These are phyloP conservation scores for Vigna trinervia DNA, from an alignment of 306 rosid species.

Conservation along the genomic window DNA sequence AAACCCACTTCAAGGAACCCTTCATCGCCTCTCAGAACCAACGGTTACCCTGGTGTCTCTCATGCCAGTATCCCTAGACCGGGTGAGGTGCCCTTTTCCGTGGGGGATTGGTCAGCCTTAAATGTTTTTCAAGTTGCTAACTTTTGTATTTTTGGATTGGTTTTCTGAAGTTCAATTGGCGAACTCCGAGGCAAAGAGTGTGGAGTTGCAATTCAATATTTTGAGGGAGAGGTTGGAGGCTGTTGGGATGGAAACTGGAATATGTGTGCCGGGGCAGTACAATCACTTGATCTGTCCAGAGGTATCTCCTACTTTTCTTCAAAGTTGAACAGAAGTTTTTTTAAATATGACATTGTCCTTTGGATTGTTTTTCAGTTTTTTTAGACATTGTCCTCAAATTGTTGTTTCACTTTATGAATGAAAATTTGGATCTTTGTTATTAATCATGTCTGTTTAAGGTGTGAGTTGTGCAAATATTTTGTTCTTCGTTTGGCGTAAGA, in stretches of 20 bases:
- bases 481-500: neutral
- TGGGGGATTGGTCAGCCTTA: neutral
- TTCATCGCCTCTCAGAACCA: constrained; percentile 59
- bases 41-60: constrained; percentile 63
- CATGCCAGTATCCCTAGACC: constrained; percentile 51
- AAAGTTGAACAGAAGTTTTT: constrained; percentile 30
- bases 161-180: constrained; percentile 52
- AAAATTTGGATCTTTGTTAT: neutral
- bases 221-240: constrained; percentile 62
- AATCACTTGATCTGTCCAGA: constrained; percentile 68
- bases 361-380: constrained; percentile 19
- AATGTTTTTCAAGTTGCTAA: neutral
- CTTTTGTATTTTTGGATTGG: constrained; percentile 27
- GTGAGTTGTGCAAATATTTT: constrained; percentile 22
- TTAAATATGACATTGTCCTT: neutral
- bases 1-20: constrained; percentile 50
- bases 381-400: neutral
- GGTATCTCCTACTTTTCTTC: constrained; percentile 46
- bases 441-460: constrained; percentile 19
- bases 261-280: constrained; percentile 67
- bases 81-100: constrained; percentile 42
- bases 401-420: neutral
- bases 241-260: constrained; percentile 57
- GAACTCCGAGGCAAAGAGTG: constrained; percentile 39
- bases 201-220: constrained; percentile 27